Percentiles rank a stretch among this genome's conserved stretches.
Conservation (phyloP, 78 protist genomes). For the Cavenderia fasciculata region DNA sequence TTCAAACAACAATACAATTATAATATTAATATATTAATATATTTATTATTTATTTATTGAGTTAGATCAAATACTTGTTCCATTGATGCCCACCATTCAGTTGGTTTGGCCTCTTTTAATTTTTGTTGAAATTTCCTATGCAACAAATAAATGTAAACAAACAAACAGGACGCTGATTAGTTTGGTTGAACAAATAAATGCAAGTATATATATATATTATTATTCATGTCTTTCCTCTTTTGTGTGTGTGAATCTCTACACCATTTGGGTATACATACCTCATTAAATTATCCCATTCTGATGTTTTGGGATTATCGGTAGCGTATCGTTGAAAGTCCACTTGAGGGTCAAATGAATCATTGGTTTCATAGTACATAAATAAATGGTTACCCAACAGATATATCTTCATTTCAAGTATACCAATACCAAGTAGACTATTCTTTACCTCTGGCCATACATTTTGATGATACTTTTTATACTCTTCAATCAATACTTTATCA, state of each 20-base stretch:
- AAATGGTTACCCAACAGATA: slow-evolving; percentile 38
- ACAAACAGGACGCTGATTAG: too few relatives aligned
- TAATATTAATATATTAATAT: neutral
- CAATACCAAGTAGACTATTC: slow-evolving; percentile 16
- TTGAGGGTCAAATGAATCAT: slow-evolving; percentile 23
- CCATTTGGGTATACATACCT: slow-evolving; percentile 1
- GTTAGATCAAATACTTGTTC: slow-evolving; percentile 57
- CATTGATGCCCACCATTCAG: slow-evolving; percentile 69
- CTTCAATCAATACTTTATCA: slow-evolving; percentile 46
- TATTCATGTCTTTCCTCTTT: too few relatives aligned
- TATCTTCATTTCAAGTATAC: slow-evolving; percentile 57
- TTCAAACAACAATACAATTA: neutral
- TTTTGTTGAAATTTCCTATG: slow-evolving; percentile 68
- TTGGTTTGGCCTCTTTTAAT: slow-evolving; percentile 26
- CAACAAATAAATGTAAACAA: neutral
- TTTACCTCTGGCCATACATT: slow-evolving; percentile 62
- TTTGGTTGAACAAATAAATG: too few relatives aligned
- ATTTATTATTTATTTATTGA: neutral
- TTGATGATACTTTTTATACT: slow-evolving; percentile 54
- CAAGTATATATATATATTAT: too few relatives aligned
- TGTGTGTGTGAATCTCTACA: neutral
- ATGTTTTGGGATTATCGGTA: slow-evolving; percentile 27
- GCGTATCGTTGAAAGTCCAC: slow-evolving; percentile 38
- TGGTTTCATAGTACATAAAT: slow-evolving; percentile 62
- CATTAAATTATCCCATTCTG: slow-evolving; percentile 72